phyloP scores from a whole-genome alignment of 164 flowering plant species.

The grape (Vitis vinifera) region DNA sequence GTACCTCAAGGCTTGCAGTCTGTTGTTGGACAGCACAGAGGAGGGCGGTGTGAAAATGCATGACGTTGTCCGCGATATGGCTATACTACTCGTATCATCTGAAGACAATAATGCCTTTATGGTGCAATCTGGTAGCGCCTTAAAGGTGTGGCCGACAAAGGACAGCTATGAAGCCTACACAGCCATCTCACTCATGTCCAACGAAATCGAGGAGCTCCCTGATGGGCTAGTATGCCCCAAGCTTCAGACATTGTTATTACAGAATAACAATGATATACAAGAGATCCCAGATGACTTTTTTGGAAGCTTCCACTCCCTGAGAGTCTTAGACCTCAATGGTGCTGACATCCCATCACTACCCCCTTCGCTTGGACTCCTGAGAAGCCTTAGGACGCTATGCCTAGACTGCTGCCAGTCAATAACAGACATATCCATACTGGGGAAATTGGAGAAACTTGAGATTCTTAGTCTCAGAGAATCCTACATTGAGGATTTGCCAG shows the following conservation, averaged over 20 bases:
- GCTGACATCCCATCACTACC: not conserved
- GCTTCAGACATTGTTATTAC: conserved; percentile 1
- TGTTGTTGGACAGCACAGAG: too few species aligned
- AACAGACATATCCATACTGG: not conserved
- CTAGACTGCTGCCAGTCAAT: conserved; percentile 1
- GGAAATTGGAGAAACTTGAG: not conserved
- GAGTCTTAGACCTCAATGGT: not conserved
- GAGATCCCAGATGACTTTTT: not conserved
- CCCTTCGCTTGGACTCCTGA: not conserved
- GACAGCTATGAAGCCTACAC: not conserved
- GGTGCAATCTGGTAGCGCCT: too few species aligned
- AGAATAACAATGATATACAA: not conserved
- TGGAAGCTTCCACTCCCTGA: not conserved
- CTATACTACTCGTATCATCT: too few species aligned
- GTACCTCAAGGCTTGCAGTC: too few species aligned
- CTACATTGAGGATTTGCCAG: not conserved
- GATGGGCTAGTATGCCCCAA: not conserved
- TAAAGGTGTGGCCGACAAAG: not conserved
- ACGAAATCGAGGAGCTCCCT: not conserved
- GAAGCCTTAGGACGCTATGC: conserved; percentile 1
- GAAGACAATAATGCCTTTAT: too few species aligned
- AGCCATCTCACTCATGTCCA: conserved; percentile 1
- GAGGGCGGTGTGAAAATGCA: too few species aligned
- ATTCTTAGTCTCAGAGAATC: conserved; percentile 8
- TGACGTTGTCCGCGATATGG: too few species aligned